Base-by-base conservation (phyloP, 1,284 basidiomycete species). In the Ustilago loliicola region DNA sequence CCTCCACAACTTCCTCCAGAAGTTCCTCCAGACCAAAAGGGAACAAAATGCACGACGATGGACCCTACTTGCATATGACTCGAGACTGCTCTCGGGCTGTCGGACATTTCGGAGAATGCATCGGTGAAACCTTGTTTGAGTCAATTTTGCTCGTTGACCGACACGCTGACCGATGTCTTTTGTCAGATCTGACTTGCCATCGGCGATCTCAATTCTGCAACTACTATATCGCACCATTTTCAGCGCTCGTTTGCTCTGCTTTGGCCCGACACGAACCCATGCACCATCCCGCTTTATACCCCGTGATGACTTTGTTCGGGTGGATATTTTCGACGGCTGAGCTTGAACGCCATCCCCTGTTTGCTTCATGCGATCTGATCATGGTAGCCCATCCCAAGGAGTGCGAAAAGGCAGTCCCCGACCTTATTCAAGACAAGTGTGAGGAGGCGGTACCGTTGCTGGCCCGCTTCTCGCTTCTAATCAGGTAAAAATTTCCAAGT, bases 81-180 rank as follows among this genome's bases (percentile, higher is more conserved):
- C 15, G n/a, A 5, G 48, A 50, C 51, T 62, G 60, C 61, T 63
- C 55, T 17, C 6, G 25, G 19, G 47, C 62, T 38, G 47, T 71
- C 68, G 62, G 68, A 71, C 51, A 53, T 65, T 51, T 70, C 58
- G 68, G 68, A 57, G 36, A 58, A 42, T 53, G 29, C 25, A 38
- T 70, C 61, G 61, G 67, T 30, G 66, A 57, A 62, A 54, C 11
- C 42, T 40, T 40, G 29, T 17, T 25, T 7, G 40, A 36, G 21
- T 38, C 36, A 11, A 38, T 34, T 17, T 30, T 23, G 42, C 42
- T 45, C 25, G 42, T 45, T 45, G 42, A 38, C 36, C 13, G 36
- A 38, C 36, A 15, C 6, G 36, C 36, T 27, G 23, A 32, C 17
- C 34, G 52, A 47, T 25, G 21, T 21, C 52, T 3, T 47, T 17